Base-by-base conservation (phyloP, 169 alveolate species). In the Plasmodium gallinaceum region DNA sequence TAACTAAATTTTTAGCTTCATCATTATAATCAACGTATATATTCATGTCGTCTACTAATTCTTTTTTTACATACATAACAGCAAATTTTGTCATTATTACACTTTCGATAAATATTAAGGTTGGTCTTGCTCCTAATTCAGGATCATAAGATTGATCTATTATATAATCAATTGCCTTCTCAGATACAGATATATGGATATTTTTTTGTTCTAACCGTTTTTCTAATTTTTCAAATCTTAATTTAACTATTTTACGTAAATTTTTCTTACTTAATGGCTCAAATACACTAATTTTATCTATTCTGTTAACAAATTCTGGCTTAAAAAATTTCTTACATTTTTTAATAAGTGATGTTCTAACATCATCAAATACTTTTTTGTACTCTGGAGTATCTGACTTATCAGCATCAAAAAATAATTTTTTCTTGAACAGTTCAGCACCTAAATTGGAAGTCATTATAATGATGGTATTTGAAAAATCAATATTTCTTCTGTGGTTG, bases 381-480 rank as follows among this genome's bases (percentile, higher is more conserved):
- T 85, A 70, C 64, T 85, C 87, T 61, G 74, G 86, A 1, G 87
- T 60, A 46, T 62, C 86, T 9, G 92, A 58, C 24, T 57, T 43
- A 68, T 94, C 83, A 43, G 92, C 89, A 70, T 88, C 76, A 37
- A 70, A 72, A 42, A 88, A 92, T 43, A 85, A 61, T 70, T 71
- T 58, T 52, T 85, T 85, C 43, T 85, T 85, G 87, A 65, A 94
- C 83, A 88, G 65, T 52, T 93, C 93, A 39, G 94, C 92, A 14
- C 96, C 96, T 18, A 95, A 74, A 74, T 95, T 95, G 42, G 96
- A 93, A 10, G 97, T 95, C 92, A 95, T 86, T 58, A 95, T 93
- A 48, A 95, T 69, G 66, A 95, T 66, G 6, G 94, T 85, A 57
- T 95, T 95, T 4, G 95, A 74, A 87, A 93, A 93, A 86, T 95